Percentiles rank a stretch among this genome's conserved stretches.
phyloP scores from a whole-genome alignment of 1,139 yeast genomes.

The Suhomyces anneliseae region DNA sequence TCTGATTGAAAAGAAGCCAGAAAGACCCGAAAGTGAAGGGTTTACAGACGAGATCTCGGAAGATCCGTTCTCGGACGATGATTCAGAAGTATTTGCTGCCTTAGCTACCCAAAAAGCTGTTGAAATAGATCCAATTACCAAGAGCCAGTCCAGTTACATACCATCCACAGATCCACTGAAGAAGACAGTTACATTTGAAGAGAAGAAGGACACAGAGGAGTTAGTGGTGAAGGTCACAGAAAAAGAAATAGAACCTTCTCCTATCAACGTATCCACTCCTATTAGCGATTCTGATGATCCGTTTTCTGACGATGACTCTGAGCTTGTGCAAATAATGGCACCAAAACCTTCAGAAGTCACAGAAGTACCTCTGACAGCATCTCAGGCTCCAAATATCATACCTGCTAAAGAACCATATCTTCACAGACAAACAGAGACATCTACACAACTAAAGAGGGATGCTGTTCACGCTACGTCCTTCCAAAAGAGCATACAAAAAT shows the following conservation, averaged over 20 bases:
- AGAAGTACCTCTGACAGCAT: background rate
- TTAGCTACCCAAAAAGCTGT: slow-evolving; percentile 4
- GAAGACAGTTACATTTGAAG: too few species aligned
- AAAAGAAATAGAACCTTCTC: background rate
- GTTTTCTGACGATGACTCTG: slow-evolving; percentile 30
- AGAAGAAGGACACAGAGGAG: too few species aligned
- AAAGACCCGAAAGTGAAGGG: background rate
- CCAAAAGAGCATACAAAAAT: slow-evolving; percentile 27
- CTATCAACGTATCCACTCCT: background rate
- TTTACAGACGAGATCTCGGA: slow-evolving; percentile 12
- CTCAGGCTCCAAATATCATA: background rate
- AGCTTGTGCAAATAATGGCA: slow-evolving; percentile 7
- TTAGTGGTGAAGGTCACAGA: too few species aligned
- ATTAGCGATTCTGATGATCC: slow-evolving; percentile 24
- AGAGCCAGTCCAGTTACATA: background rate
- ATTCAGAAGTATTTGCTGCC: slow-evolving; percentile 21
- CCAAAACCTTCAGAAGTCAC: background rate
- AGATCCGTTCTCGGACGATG: slow-evolving; percentile 41
- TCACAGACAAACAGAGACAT: background rate
- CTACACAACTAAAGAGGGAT: slow-evolving; percentile 16
- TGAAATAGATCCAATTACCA: background rate
- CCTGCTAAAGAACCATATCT: background rate
- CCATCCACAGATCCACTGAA: too few species aligned
- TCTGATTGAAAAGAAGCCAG: background rate
- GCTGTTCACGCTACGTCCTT: slow-evolving; percentile 26